These are phyloP conservation scores for Crepidotus variabilis DNA, from an alignment of 768 basidiomycete species.

Conservation along the genomic window DNA sequence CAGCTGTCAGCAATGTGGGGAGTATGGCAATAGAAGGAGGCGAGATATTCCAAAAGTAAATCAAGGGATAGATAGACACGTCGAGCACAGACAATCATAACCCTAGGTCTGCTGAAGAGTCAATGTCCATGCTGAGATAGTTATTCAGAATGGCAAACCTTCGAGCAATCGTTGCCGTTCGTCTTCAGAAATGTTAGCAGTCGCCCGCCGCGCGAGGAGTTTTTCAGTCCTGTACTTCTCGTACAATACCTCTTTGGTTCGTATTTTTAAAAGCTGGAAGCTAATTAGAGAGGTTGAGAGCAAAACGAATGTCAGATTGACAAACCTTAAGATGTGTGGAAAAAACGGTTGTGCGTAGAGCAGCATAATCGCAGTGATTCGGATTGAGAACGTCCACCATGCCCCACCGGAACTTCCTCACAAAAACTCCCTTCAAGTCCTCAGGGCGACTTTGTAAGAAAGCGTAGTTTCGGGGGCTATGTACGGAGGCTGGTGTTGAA, in stretches of 20 bases:
- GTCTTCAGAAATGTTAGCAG: slow-evolving; percentile 71
- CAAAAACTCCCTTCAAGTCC: slow-evolving; percentile 70
- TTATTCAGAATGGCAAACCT: slow-evolving; percentile 40
- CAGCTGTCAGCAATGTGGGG: neutral
- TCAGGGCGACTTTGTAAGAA: slow-evolving; percentile 58
- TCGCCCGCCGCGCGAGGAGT: slow-evolving; percentile 81
- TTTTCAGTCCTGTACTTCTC: slow-evolving; percentile 93
- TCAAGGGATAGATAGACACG: slow-evolving; percentile 4
- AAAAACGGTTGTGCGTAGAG: slow-evolving; percentile 78
- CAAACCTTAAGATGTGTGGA: slow-evolving; percentile 83
- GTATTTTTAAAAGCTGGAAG: slow-evolving; percentile 69
- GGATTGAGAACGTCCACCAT: slow-evolving; percentile 84
- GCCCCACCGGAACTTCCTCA: slow-evolving; percentile 84
- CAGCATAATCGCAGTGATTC: slow-evolving; percentile 83
- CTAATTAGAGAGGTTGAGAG: slow-evolving; percentile 4
- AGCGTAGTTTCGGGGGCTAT: slow-evolving; percentile 30
- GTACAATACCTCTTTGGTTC: slow-evolving; percentile 87
- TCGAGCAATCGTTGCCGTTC: slow-evolving; percentile 69
- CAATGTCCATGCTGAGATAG: neutral
- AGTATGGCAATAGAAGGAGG: neutral
- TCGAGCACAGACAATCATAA: slow-evolving; percentile 17
- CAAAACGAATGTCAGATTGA: slow-evolving; percentile 4
- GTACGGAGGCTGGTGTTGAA: slow-evolving; percentile 32
- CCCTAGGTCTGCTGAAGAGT: slow-evolving; percentile 21
- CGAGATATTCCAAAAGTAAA: slow-evolving; percentile 11